phyloP scores from a whole-genome alignment of 768 basidiomycete species.

The Tylopilus vinaceipallidus region DNA sequence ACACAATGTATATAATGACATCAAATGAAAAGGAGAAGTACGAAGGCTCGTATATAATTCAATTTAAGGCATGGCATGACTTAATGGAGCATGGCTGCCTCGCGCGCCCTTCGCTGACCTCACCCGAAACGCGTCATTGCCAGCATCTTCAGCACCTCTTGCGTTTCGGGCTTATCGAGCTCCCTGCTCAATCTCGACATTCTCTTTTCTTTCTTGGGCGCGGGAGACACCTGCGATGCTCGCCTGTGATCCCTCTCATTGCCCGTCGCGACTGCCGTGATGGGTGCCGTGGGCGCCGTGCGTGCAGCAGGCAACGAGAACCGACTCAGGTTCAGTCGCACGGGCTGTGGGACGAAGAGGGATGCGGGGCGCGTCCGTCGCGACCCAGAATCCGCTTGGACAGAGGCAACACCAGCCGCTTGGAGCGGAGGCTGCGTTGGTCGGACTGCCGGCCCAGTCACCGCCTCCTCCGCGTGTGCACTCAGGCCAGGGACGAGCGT shows the following conservation, averaged over 20 bases:
- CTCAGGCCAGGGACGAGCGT: conserved; percentile 13
- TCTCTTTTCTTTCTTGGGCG: conserved; percentile 15
- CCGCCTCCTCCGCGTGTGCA: background rate
- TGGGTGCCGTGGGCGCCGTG: background rate
- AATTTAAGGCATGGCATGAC: too few relatives aligned
- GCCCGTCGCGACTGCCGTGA: background rate
- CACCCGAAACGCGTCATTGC: background rate
- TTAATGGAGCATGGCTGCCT: too few relatives aligned
- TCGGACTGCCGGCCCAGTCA: background rate
- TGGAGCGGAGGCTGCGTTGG: background rate
- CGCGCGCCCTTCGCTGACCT: background rate
- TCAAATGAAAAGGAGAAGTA: too few relatives aligned
- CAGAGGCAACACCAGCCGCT: background rate
- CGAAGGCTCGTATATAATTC: too few relatives aligned
- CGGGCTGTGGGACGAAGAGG: conserved; percentile 7
- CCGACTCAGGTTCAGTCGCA: conserved; percentile 8
- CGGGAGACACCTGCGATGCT: background rate
- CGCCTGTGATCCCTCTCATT: conserved; percentile 5
- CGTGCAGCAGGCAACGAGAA: conserved; percentile 18
- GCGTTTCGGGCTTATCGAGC: conserved; percentile 21
- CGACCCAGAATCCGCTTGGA: background rate
- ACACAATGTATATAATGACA: too few relatives aligned
- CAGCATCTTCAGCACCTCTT: conserved; percentile 20
- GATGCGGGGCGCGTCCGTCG: conserved; percentile 8
- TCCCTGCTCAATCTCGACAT: conserved; percentile 16